phyloP scores from a whole-genome alignment of 148 eudicot genomes.

The Bassia scoparia region DNA sequence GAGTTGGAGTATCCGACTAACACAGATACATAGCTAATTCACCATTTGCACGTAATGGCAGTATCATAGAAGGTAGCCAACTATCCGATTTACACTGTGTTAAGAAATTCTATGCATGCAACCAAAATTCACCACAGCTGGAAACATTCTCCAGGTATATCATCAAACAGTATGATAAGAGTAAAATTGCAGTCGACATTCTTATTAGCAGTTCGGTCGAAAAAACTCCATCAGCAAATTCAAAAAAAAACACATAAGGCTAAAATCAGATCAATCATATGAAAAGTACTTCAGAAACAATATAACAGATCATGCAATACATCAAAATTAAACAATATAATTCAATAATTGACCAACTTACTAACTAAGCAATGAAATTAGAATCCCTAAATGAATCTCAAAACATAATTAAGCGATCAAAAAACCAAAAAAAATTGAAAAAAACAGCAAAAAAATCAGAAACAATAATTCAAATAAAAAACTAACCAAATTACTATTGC shows the following conservation, averaged over 20 bases:
- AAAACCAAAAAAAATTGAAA: background rate
- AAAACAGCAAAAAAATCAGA: background rate
- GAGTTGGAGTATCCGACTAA: background rate
- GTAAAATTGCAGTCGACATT: background rate
- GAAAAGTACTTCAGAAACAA: slow-evolving; percentile 1
- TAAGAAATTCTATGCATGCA: slow-evolving; percentile 9
- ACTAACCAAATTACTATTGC: slow-evolving; percentile 78
- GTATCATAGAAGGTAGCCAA: background rate
- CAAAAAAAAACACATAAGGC: background rate
- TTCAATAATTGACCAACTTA: background rate
- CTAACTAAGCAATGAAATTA: background rate
- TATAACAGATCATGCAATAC: slow-evolving; percentile 6
- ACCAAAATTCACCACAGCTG: background rate
- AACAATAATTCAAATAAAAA: background rate
- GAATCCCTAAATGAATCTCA: background rate
- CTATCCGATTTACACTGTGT: background rate
- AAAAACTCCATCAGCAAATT: background rate
- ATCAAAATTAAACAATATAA: background rate
- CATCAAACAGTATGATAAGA: background rate
- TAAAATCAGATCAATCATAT: background rate
- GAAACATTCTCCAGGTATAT: background rate
- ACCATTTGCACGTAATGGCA: background rate
- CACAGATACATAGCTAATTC: background rate
- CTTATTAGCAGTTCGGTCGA: background rate
- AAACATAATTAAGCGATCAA: background rate